These are phyloP conservation scores for Paramecium sonneborni DNA, from an alignment of 73 alveolate genomes.

Conservation along the genomic window DNA sequence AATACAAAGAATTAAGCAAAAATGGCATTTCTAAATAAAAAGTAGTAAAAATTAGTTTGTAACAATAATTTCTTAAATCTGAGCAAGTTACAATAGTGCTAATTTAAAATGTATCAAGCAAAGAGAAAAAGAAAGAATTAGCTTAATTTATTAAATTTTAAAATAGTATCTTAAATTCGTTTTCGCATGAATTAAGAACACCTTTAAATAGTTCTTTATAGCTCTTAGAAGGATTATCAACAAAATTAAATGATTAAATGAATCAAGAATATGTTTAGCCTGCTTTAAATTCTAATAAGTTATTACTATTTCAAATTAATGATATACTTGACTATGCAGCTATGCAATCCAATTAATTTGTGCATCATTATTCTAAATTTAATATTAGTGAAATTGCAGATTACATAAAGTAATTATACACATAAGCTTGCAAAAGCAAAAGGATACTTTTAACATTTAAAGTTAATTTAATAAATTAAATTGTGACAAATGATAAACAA, in stretches of 20 bases:
- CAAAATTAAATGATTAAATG: neutral
- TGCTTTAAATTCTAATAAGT: conserved; percentile 39
- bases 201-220: conserved; percentile 51
- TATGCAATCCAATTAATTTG: neutral
- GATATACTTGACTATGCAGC: conserved; percentile 60
- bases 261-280: conserved; percentile 31
- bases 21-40: neutral
- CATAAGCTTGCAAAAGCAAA: neutral
- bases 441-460: neutral
- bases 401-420: neutral
- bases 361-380: neutral
- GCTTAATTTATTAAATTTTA: neutral
- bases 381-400: neutral
- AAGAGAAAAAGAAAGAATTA: conserved; percentile 7
- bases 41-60: neutral
- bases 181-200: conserved; percentile 63
- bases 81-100: neutral
- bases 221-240: conserved; percentile 12
- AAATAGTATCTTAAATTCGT: neutral
- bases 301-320: conserved; percentile 20
- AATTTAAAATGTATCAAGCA: neutral
- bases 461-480: neutral
- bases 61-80: neutral
- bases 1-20: neutral
- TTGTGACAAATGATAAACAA: neutral